A percentile compares a stretch with the other conserved stretches of the same genome.
These are phyloP conservation scores for Fraxinus sp. DNA, from an alignment of 305 asterid species.

Conservation along the genomic window DNA sequence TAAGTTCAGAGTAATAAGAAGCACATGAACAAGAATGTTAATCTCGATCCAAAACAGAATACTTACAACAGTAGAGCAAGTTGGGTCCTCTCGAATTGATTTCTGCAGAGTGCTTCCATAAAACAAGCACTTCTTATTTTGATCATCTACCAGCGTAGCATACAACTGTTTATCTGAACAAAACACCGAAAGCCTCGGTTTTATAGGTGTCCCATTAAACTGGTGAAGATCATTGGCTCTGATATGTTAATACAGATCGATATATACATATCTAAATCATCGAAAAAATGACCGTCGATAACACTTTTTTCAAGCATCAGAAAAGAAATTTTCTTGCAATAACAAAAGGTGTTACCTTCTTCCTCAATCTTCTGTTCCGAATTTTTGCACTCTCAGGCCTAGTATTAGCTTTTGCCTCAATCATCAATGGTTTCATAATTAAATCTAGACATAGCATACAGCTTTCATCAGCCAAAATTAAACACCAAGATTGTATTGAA, in stretches of 20 bases:
- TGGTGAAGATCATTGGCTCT: slow-evolving; percentile 25
- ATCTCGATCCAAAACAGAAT: not conserved
- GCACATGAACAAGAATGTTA: not conserved
- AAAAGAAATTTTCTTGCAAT: not conserved
- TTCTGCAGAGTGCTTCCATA: slow-evolving; percentile 77
- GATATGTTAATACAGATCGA: not conserved
- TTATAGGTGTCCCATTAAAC: slow-evolving; percentile 71
- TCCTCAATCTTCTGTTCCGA: slow-evolving; percentile 56
- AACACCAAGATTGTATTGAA: not conserved
- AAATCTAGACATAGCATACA: slow-evolving; percentile 22
- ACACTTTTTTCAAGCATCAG: not conserved
- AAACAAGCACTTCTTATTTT: slow-evolving; percentile 70
- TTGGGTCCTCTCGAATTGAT: slow-evolving; percentile 52
- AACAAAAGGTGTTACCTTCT: slow-evolving; percentile 45
- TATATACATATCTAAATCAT: not conserved
- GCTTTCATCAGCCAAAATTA: not conserved
- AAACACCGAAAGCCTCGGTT: slow-evolving; percentile 88
- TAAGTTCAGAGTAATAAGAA: not conserved
- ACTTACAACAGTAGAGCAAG: slow-evolving; percentile 62
- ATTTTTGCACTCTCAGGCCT: slow-evolving; percentile 65
- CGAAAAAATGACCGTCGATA: not conserved
- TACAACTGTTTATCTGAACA: slow-evolving; percentile 79
- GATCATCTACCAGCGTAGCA: slow-evolving; percentile 77
- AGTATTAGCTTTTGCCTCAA: slow-evolving; percentile 54
- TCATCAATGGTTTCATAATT: slow-evolving; percentile 51